Evolutionary conservation across 768 basidiomycete species (phyloP), one percentile per base, ranked within the genome.

Genomic region (Collybia sordida): DNA sequence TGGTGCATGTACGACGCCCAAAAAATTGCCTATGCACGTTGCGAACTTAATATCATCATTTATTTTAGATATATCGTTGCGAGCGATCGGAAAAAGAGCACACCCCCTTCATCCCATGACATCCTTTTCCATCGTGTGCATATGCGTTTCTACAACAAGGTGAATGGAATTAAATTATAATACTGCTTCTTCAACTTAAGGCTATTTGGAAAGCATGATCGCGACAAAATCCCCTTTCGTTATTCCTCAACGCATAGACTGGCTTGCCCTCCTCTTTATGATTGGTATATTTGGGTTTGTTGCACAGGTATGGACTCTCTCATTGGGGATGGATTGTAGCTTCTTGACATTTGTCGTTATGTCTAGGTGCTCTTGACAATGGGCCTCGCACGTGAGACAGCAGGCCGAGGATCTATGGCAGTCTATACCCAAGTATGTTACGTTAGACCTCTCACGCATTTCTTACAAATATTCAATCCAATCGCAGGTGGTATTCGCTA

Each of bases 21-120:
- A 31, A 14, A 7, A 31, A 12, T 14, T 31, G 14, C 5, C 25
- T 31, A 31, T 3, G 3, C 31, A 12, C 9, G 3, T 31, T 31
- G 9, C 9, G 11, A 14, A 12, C 31, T 14, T 31, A 6, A 31
- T 31, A 31, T 31, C 9, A 24, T 28, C 2, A 17, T 31, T 35
- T 37, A 15, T 2, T 22, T 35, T n/a, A 77, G 75, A 70, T 59
- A 73, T 65, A 0, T 56, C 70, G 1, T 64, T 77, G 22, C 80
- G 90, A 8, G 79, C 80, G 0, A 88, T 93, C 31, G 91, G 92
- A 0, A 83, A 78, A 50, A 76, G 85, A 4, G 90, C 90, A 1
- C 85, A 88, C 55, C 73, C 90, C 0, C 64, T 92, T 49, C 92
- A 95, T 62, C 72, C 79, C 2, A 74, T 93, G 57, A 67, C 76